Evolutionary conservation across 208 protist species (phyloP).

Genomic region (Leishmania gerbilli): DNA sequence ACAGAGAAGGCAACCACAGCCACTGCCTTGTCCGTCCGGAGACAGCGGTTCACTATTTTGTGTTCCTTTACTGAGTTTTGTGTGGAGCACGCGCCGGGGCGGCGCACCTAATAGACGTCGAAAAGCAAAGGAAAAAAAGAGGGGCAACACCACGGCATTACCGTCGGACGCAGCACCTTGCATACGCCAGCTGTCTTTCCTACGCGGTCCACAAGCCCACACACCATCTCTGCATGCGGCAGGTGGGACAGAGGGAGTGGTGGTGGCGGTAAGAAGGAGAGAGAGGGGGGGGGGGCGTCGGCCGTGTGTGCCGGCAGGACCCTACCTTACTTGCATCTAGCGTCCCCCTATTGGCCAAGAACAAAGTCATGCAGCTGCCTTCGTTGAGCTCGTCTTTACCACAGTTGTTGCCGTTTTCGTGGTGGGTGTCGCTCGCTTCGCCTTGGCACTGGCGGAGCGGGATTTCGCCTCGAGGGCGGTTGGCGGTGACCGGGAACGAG

Average conservation of each 20-base stretch:
- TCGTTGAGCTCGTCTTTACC: constrained; percentile 5
- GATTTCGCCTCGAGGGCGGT: constrained; percentile 1
- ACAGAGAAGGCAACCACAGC: background rate
- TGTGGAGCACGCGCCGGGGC: too few relatives aligned
- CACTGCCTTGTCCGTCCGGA: background rate
- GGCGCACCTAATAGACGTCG: background rate
- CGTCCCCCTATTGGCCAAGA: background rate
- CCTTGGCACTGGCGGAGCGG: background rate
- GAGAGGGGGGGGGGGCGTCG: background rate
- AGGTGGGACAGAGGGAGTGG: background rate
- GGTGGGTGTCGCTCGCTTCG: background rate
- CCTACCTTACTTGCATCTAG: background rate
- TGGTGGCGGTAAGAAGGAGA: background rate
- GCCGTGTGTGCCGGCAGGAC: background rate
- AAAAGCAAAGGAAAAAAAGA: background rate
- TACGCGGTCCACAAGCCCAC: background rate
- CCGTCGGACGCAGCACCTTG: background rate
- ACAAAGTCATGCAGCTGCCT: background rate
- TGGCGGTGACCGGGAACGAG: constrained; percentile 11
- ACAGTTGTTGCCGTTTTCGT: constrained; percentile 4
- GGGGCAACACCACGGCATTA: background rate
- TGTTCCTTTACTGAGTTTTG: background rate
- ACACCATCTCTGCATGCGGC: background rate
- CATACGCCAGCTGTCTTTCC: background rate
- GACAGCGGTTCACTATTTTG: background rate